A percentile compares a stretch with the other conserved stretches of the same genome.
phyloP scores from a whole-genome alignment of 2,329 filamentous ascomycete species.

The Dissoconium aciculare region DNA sequence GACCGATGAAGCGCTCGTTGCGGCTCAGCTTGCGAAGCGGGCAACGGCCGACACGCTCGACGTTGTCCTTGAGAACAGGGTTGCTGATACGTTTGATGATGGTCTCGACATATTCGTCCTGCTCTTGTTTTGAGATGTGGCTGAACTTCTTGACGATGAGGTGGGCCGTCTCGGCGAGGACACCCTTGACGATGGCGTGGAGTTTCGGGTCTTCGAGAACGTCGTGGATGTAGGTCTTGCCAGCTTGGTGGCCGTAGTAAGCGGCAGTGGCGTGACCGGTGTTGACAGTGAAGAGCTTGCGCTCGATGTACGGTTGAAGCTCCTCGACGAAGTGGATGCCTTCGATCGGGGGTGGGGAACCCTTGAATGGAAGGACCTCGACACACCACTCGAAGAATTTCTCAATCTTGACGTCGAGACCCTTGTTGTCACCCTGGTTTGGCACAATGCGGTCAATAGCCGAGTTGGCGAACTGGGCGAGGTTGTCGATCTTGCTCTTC shows the following conservation, averaged over 20 bases:
- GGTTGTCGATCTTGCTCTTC: conserved; percentile 51
- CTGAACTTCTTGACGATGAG: conserved; percentile 79
- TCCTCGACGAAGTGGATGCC: conserved; percentile 89
- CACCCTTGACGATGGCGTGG: conserved; percentile 60
- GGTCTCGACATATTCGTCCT: conserved; percentile 75
- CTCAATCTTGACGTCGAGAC: conserved; percentile 86
- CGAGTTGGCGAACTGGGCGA: conserved; percentile 88
- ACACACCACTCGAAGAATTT: conserved; percentile 99
- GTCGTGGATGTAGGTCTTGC: conserved; percentile 80
- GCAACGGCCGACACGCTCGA: conserved; percentile 88
- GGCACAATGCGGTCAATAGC: conserved; percentile 98
- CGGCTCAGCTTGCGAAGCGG: conserved; percentile 85
- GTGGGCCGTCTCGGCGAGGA: conserved; percentile 69
- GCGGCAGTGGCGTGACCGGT: conserved; percentile 91
- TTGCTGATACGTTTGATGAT: conserved; percentile 91
- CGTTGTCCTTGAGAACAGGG: conserved; percentile 78
- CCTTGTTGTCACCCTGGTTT: conserved; percentile 63
- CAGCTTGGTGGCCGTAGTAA: conserved; percentile 80
- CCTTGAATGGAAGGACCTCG: conserved; percentile 69
- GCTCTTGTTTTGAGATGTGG: conserved; percentile 53
- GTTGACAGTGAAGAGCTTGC: conserved; percentile 99
- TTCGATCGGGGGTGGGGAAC: conserved; percentile 53
- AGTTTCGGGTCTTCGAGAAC: conserved; percentile 70
- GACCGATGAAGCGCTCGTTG: conserved; percentile 91
- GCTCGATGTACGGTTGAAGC: conserved; percentile 90